Conservation (phyloP, 441 rosid species). For the Aquilaria agallochum region DNA sequence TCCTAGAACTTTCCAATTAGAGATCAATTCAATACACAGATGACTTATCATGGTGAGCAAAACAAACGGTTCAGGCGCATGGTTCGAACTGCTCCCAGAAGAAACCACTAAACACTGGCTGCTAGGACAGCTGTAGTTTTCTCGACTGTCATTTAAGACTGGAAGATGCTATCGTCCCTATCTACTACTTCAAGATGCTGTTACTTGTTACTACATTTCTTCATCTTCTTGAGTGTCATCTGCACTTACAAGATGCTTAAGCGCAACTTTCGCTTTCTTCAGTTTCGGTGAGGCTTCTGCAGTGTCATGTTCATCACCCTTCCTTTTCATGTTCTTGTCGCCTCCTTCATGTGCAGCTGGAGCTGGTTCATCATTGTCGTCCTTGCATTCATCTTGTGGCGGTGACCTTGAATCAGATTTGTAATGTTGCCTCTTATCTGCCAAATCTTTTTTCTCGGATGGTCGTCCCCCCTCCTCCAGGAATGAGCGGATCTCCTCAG, state of each 20-base stretch:
- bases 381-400: slow-evolving; percentile 18
- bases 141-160: too few species aligned
- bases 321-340: slow-evolving; percentile 39
- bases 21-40: too few species aligned
- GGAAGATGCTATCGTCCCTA: too few species aligned
- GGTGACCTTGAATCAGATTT: slow-evolving; percentile 27
- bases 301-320: slow-evolving; percentile 30
- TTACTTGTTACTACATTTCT: slow-evolving; percentile 14
- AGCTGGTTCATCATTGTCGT: slow-evolving; percentile 22
- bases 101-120: too few species aligned
- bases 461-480: slow-evolving; percentile 53
- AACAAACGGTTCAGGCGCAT: too few species aligned
- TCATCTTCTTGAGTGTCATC: slow-evolving; percentile 67
- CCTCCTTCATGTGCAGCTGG: slow-evolving; percentile 14
- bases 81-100: too few species aligned
- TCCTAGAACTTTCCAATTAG: too few species aligned
- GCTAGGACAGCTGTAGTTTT: too few species aligned
- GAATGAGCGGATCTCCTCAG: slow-evolving; percentile 41
- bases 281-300: slow-evolving; percentile 32
- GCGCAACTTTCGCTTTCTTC: slow-evolving; percentile 59
- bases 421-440: slow-evolving; percentile 27
- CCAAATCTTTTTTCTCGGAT: slow-evolving; percentile 25
- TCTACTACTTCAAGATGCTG: neutral
- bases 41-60: too few species aligned
- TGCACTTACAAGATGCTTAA: slow-evolving; percentile 55